These are phyloP conservation scores for Arctium lappa DNA, from an alignment of 129 eudicot species.

Conservation along the genomic window DNA sequence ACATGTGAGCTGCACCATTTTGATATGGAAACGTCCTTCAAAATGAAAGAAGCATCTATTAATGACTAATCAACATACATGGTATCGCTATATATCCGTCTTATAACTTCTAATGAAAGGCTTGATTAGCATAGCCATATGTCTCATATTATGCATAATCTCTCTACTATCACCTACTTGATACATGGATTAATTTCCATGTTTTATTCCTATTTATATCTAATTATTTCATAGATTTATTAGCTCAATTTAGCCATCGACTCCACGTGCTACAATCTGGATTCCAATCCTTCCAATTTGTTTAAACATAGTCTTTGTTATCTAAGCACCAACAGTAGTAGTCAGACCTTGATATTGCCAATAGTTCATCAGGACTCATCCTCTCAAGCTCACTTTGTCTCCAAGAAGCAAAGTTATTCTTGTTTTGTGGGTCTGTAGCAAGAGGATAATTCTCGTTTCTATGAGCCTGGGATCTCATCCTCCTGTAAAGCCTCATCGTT, in stretches of 20 bases:
- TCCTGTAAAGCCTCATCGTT: conserved; percentile 84
- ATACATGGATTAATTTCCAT: conserved; percentile 20
- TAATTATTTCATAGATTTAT: conserved; percentile 4
- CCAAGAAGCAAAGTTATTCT: conserved; percentile 73
- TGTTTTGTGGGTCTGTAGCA: conserved; percentile 79
- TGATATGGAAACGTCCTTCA: not conserved
- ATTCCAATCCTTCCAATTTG: not conserved
- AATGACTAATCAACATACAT: not conserved
- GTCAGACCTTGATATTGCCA: conserved; percentile 81
- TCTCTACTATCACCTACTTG: conserved; percentile 7
- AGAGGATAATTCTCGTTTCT: conserved; percentile 61
- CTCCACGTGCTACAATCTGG: not conserved
- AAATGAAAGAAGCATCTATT: not conserved
- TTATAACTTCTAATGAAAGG: conserved; percentile 2
- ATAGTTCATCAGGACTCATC: conserved; percentile 76
- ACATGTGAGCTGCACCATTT: not conserved
- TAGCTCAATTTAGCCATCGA: conserved; percentile 14
- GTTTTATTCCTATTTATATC: conserved; percentile 18
- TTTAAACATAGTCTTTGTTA: conserved; percentile 32
- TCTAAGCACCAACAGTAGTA: conserved; percentile 98
- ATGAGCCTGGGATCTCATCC: conserved; percentile 83
- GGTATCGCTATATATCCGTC: not conserved
- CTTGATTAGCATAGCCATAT: not conserved
- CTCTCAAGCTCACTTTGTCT: conserved; percentile 83
- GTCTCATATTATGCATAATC: conserved; percentile 14